These are phyloP conservation scores for Chaetomium olivaceum DNA, from an alignment of 2,329 filamentous ascomycete genomes.

Conservation along the genomic window DNA sequence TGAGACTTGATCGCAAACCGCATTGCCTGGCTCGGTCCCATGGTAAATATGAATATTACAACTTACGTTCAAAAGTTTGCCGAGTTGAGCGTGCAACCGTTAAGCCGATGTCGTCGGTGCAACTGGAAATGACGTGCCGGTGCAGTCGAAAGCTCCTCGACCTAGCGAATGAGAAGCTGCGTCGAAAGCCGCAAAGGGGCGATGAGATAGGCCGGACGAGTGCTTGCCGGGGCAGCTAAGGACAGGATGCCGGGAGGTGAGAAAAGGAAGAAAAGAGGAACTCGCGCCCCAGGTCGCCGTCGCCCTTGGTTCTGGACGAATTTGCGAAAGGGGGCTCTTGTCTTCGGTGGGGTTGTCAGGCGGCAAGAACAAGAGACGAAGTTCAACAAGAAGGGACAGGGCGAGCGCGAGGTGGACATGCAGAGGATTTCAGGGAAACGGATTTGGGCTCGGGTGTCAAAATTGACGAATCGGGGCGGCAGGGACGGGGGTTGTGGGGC, in stretches of 20 bases:
- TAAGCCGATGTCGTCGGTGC: neutral
- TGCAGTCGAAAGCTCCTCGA: neutral
- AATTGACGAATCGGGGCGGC: slow-evolving; percentile 22
- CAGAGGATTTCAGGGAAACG: slow-evolving; percentile 18
- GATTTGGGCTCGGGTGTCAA: neutral
- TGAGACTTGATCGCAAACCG: neutral
- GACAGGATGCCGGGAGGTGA: slow-evolving; percentile 1
- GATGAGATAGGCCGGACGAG: slow-evolving; percentile 4
- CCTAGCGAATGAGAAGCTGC: slow-evolving; percentile 18
- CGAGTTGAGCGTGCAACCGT: neutral
- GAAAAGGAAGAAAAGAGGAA: slow-evolving; percentile 11
- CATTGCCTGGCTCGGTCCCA: neutral
- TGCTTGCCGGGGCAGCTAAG: slow-evolving; percentile 16
- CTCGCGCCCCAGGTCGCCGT: slow-evolving; percentile 14
- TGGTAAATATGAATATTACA: neutral
- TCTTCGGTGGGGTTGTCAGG: slow-evolving; percentile 6
- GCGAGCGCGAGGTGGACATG: neutral
- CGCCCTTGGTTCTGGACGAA: slow-evolving; percentile 8
- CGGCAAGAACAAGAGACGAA: slow-evolving; percentile 8
- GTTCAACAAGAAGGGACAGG: neutral
- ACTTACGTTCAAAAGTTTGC: neutral
- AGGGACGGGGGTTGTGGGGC: slow-evolving; percentile 11
- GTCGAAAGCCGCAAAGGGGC: slow-evolving; percentile 21
- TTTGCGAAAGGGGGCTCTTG: neutral
- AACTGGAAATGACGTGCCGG: slow-evolving; percentile 6